Percentiles rank a stretch among this genome's conserved stretches.
Conservation (phyloP, 169 alveolate species). For the Babesia bovis region DNA sequence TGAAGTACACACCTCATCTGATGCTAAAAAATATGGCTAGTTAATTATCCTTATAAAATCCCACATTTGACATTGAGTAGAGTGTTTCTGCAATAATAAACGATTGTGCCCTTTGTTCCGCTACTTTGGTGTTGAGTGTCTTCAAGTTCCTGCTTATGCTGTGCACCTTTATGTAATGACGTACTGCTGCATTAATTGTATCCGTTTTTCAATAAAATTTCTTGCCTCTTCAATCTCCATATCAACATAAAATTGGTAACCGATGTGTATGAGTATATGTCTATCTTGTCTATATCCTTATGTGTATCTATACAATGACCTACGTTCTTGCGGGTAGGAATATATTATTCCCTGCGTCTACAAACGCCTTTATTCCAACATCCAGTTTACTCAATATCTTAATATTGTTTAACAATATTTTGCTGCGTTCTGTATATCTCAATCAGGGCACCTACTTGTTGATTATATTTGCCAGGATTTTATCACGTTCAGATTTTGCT, state of each 20-base stretch:
- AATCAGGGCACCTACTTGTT: slow-evolving; percentile 6
- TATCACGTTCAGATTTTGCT: slow-evolving; percentile 42
- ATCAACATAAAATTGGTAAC: slow-evolving; percentile 70
- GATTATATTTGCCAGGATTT: background rate
- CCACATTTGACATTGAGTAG: slow-evolving; percentile 13
- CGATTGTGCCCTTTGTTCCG: slow-evolving; percentile 44
- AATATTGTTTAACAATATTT: slow-evolving; percentile 19
- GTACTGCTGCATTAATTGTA: slow-evolving; percentile 60
- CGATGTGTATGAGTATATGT: slow-evolving; percentile 64
- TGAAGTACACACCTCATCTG: slow-evolving; percentile 18
- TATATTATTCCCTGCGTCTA: slow-evolving; percentile 23
- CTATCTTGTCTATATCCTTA: slow-evolving; percentile 10
- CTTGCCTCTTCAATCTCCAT: slow-evolving; percentile 73
- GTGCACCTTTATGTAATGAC: background rate
- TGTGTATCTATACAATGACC: background rate
- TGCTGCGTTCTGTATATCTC: slow-evolving; percentile 6
- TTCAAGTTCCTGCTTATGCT: slow-evolving; percentile 17
- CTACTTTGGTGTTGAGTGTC: slow-evolving; percentile 28
- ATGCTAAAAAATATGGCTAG: no score
- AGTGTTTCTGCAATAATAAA: slow-evolving; percentile 44
- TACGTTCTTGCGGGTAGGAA: slow-evolving; percentile 38
- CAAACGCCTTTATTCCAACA: slow-evolving; percentile 8
- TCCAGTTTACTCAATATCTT: slow-evolving; percentile 12
- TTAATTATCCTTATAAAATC: background rate
- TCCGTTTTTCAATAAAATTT: slow-evolving; percentile 41